A percentile compares a stretch with the other conserved stretches of the same genome.
Evolutionary conservation across 768 basidiomycete genomes (phyloP).

Genomic region (Suillus occidentalis): DNA sequence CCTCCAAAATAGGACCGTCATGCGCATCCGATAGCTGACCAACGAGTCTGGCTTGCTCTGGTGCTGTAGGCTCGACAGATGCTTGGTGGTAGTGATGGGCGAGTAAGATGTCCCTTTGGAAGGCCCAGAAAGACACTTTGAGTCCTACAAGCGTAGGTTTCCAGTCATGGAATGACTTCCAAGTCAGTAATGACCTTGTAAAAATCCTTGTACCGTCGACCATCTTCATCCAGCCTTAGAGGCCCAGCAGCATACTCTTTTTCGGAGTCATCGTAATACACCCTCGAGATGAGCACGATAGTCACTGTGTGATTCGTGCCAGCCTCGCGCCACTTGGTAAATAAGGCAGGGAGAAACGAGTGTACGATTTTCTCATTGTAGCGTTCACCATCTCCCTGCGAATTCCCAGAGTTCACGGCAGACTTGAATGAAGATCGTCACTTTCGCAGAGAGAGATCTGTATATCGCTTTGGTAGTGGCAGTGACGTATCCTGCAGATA

Average conservation of each 20-base stretch:
- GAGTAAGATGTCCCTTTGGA: slow-evolving; percentile 87
- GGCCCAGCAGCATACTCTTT: slow-evolving; percentile 83
- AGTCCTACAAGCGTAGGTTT: slow-evolving; percentile 81
- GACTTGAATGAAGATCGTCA: slow-evolving; percentile 95
- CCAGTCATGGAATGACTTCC: slow-evolving; percentile 88
- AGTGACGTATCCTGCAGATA: slow-evolving; percentile 80
- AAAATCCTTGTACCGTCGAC: slow-evolving; percentile 90
- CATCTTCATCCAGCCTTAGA: slow-evolving; percentile 71
- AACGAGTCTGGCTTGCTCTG: slow-evolving; percentile 62
- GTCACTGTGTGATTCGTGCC: slow-evolving; percentile 92
- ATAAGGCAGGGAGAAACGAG: slow-evolving; percentile 90
- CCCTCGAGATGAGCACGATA: slow-evolving; percentile 91
- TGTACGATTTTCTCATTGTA: slow-evolving; percentile 98
- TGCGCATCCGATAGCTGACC: slow-evolving; percentile 85
- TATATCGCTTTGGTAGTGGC: slow-evolving; percentile 85
- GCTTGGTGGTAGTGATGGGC: slow-evolving; percentile 87
- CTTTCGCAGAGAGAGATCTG: slow-evolving; percentile 86
- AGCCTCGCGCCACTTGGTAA: slow-evolving; percentile 78
- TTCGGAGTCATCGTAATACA: slow-evolving; percentile 82
- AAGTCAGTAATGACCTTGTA: slow-evolving; percentile 95
- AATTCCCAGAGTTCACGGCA: slow-evolving; percentile 97
- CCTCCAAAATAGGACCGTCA: slow-evolving; percentile 94
- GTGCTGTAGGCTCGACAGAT: slow-evolving; percentile 43
- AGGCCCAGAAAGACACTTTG: slow-evolving; percentile 87
- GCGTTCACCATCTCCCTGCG: slow-evolving; percentile 91